Conservation (phyloP, 805 yeast species). For the Metschnikowia lunata region DNA sequence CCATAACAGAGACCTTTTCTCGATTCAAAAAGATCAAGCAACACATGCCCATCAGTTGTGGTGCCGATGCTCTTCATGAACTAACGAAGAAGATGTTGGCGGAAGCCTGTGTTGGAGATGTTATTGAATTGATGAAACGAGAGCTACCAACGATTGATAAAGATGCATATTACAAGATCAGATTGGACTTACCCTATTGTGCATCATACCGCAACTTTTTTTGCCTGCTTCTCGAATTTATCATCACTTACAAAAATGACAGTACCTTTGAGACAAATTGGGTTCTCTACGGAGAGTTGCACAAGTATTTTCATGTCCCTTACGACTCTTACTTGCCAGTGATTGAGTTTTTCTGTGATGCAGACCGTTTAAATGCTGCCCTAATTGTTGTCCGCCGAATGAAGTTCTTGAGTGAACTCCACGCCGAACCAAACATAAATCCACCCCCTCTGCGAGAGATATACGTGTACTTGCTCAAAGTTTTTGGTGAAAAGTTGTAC, state of each 20-base stretch:
- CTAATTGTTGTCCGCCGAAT: slow-evolving; percentile 57
- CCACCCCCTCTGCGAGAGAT: slow-evolving; percentile 36
- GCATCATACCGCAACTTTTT: slow-evolving; percentile 27
- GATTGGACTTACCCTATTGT: slow-evolving; percentile 22
- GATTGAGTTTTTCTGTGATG: slow-evolving; percentile 51
- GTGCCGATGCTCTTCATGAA: slow-evolving; percentile 27
- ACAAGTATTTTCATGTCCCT: slow-evolving; percentile 53
- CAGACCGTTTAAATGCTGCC: slow-evolving; percentile 57
- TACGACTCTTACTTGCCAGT: slow-evolving; percentile 55
- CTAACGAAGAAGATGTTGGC: slow-evolving; percentile 27
- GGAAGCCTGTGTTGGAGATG: slow-evolving; percentile 37
- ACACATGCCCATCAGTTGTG: slow-evolving; percentile 29
- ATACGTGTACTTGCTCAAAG: slow-evolving; percentile 55
- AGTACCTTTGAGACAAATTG: slow-evolving; percentile 45
- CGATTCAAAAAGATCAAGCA: slow-evolving; percentile 33
- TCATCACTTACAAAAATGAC: slow-evolving; percentile 27
- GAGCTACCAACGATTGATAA: slow-evolving; percentile 35
- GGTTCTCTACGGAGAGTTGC: slow-evolving; percentile 55
- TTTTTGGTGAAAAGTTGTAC: slow-evolving; percentile 55
- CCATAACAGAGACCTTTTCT: slow-evolving; percentile 25
- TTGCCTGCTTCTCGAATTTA: slow-evolving; percentile 27
- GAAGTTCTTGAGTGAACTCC: slow-evolving; percentile 50
- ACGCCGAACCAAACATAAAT: slow-evolving; percentile 28
- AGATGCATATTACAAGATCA: slow-evolving; percentile 26
- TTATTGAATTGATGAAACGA: slow-evolving; percentile 37